Conservation (phyloP, 495 filamentous ascomycete genomes). For the Usnea hakonensis region DNA sequence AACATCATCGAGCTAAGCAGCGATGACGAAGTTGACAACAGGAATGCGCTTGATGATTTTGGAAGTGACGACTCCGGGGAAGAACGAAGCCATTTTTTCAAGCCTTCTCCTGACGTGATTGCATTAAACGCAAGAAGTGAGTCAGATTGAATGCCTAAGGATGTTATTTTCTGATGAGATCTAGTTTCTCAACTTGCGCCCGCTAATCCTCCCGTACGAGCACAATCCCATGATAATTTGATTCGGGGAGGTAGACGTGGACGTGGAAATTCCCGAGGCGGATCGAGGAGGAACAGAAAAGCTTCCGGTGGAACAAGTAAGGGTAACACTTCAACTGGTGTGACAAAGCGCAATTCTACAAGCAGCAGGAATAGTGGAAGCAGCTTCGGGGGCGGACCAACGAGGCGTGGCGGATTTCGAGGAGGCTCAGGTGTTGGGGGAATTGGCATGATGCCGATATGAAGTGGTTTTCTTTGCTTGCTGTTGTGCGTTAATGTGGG, state of each 20-base stretch:
- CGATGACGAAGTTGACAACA: constrained; percentile 47
- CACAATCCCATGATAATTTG: not conserved
- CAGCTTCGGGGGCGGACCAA: constrained; percentile 7
- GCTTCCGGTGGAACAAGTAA: constrained; percentile 7
- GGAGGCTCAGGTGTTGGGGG: constrained; percentile 22
- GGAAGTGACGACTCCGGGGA: constrained; percentile 32
- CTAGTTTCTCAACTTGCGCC: constrained; percentile 13
- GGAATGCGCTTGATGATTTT: constrained; percentile 41
- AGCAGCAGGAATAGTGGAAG: constrained; percentile 19
- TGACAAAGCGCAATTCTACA: constrained; percentile 14
- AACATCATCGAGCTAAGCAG: constrained; percentile 62
- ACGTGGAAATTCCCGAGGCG: constrained; percentile 7
- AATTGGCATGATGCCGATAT: constrained; percentile 38
- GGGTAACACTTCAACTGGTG: constrained; percentile 3
- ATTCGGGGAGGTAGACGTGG: constrained; percentile 4
- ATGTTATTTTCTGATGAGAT: not conserved
- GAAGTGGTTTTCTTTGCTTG: constrained; percentile 12
- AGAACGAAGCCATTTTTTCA: constrained; percentile 38
- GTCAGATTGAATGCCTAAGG: constrained; percentile 3
- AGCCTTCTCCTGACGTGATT: constrained; percentile 25
- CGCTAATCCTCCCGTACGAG: constrained; percentile 2
- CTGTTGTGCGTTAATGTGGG: not conserved
- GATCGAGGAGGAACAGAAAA: constrained; percentile 7
- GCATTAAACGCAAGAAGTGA: constrained; percentile 28
- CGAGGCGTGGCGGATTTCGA: constrained; percentile 6